Percentiles rank a stretch among this genome's conserved stretches.
These are phyloP conservation scores for Ceratorhiza oryzae-sativae DNA, from an alignment of 1,284 basidiomycete species.

Conservation along the genomic window DNA sequence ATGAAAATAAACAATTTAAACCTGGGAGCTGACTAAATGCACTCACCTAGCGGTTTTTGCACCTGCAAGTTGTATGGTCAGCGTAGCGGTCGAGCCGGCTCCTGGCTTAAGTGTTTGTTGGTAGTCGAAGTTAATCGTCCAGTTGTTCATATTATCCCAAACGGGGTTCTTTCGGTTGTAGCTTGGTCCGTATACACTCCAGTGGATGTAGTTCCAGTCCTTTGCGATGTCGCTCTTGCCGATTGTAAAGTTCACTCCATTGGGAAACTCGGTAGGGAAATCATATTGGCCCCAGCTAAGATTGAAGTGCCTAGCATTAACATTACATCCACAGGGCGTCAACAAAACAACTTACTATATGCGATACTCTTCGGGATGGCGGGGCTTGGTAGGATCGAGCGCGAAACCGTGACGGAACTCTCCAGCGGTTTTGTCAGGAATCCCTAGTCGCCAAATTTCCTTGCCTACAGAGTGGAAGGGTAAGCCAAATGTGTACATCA, in stretches of 20 bases:
- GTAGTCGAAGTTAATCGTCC: conserved; percentile 46
- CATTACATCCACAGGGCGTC: too few relatives aligned
- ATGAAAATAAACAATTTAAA: neutral
- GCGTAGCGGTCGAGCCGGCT: conserved; percentile 19
- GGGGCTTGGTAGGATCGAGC: conserved; percentile 42
- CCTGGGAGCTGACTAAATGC: neutral
- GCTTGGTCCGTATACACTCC: conserved; percentile 45
- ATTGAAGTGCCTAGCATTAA: neutral
- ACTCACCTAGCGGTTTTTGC: conserved; percentile 34
- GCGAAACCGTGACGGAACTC: conserved; percentile 47
- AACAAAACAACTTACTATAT: conserved; percentile 40
- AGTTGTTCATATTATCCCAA: conserved; percentile 46
- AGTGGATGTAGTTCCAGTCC: conserved; percentile 48
- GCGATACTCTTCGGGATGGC: conserved; percentile 45
- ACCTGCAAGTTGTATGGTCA: conserved; percentile 33
- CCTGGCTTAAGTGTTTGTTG: conserved; percentile 33
- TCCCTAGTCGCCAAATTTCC: conserved; percentile 48
- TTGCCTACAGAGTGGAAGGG: conserved; percentile 7
- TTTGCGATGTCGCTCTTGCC: conserved; percentile 43
- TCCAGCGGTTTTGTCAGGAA: conserved; percentile 45
- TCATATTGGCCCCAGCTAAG: conserved; percentile 46
- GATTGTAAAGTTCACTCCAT: conserved; percentile 46
- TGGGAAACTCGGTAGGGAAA: conserved; percentile 47
- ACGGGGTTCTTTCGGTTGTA: conserved; percentile 17
- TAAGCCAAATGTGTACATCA: too few relatives aligned